Evolutionary conservation across 2,329 filamentous ascomycete genomes (phyloP).

Genomic region (Mariannaea elegans): DNA sequence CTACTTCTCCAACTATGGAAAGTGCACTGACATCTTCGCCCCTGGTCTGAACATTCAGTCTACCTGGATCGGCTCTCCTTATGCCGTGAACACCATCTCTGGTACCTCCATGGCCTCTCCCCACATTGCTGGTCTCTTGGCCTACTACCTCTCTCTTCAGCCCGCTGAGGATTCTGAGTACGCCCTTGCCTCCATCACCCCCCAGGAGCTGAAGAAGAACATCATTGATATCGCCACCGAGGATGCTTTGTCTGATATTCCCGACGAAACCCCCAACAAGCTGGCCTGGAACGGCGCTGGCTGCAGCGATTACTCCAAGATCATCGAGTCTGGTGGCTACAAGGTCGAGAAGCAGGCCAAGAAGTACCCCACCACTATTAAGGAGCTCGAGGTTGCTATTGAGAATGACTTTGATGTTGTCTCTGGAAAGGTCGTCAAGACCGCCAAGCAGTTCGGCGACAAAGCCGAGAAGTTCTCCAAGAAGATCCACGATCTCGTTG

Average conservation of each 20-base stretch:
- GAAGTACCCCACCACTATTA: slow-evolving; percentile 54
- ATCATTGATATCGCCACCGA: slow-evolving; percentile 85
- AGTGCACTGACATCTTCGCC: slow-evolving; percentile 99
- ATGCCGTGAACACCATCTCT: slow-evolving; percentile 98
- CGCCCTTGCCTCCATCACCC: slow-evolving; percentile 87
- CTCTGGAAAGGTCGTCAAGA: slow-evolving; percentile 64
- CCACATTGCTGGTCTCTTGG: slow-evolving; percentile 93
- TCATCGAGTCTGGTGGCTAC: slow-evolving; percentile 79
- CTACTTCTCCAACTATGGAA: slow-evolving; percentile 99
- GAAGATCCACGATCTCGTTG: slow-evolving; percentile 70
- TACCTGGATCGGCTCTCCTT: slow-evolving; percentile 97
- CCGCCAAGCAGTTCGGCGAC: slow-evolving; percentile 59
- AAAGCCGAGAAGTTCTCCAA: slow-evolving; percentile 70
- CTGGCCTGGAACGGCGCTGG: slow-evolving; percentile 99
- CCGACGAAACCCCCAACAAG: slow-evolving; percentile 87
- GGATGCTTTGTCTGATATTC: slow-evolving; percentile 82
- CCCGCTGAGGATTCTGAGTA: slow-evolving; percentile 90
- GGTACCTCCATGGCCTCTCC: slow-evolving; percentile 99
- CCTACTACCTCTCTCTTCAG: slow-evolving; percentile 98
- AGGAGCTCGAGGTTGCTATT: slow-evolving; percentile 69
- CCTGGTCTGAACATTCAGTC: slow-evolving; percentile 96
- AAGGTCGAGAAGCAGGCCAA: slow-evolving; percentile 55
- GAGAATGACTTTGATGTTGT: slow-evolving; percentile 69
- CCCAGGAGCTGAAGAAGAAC: slow-evolving; percentile 91
- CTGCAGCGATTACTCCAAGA: slow-evolving; percentile 87